Evolutionary conservation across 2,329 filamentous ascomycete genomes (phyloP).

Genomic region (Epichloe hybrida): DNA sequence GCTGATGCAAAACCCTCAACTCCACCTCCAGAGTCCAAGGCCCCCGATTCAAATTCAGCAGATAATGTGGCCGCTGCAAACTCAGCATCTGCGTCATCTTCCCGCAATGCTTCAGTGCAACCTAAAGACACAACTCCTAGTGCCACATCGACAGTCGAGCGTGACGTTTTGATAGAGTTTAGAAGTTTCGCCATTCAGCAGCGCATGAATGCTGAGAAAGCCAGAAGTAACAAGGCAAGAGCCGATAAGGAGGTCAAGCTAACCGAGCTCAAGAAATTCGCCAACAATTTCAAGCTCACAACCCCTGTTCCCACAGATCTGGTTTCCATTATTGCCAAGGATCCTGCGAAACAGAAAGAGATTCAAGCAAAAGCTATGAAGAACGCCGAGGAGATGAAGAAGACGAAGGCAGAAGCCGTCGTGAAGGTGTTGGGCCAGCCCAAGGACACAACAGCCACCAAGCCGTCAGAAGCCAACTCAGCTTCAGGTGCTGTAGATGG

Average conservation of each 20-base stretch:
- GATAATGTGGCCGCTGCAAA: slow-evolving; percentile 14
- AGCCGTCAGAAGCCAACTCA: slow-evolving; percentile 18
- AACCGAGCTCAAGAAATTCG: slow-evolving; percentile 94
- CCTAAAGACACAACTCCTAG: slow-evolving; percentile 20
- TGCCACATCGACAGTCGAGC: slow-evolving; percentile 47
- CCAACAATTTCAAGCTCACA: slow-evolving; percentile 82
- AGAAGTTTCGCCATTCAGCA: slow-evolving; percentile 49
- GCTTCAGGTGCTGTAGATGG: slow-evolving; percentile 13
- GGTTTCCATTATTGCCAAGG: slow-evolving; percentile 90
- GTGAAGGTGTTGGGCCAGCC: slow-evolving; percentile 29
- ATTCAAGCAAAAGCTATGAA: slow-evolving; percentile 80
- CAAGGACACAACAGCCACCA: slow-evolving; percentile 29
- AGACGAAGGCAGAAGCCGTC: slow-evolving; percentile 37
- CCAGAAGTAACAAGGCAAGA: slow-evolving; percentile 42
- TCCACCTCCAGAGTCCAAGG: slow-evolving; percentile 16
- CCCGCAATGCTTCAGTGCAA: slow-evolving; percentile 27
- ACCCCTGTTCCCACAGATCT: slow-evolving; percentile 86
- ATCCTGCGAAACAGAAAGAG: slow-evolving; percentile 83
- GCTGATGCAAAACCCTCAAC: slow-evolving; percentile 15
- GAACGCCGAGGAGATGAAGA: slow-evolving; percentile 52
- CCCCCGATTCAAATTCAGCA: slow-evolving; percentile 13
- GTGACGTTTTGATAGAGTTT: slow-evolving; percentile 48
- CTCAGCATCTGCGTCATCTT: slow-evolving; percentile 22
- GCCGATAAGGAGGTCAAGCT: slow-evolving; percentile 83
- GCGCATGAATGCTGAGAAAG: slow-evolving; percentile 41